Percentiles rank a stretch among this genome's conserved stretches.
Conservation (phyloP, 352 stramenopile species). For the Pythium coloratum region DNA sequence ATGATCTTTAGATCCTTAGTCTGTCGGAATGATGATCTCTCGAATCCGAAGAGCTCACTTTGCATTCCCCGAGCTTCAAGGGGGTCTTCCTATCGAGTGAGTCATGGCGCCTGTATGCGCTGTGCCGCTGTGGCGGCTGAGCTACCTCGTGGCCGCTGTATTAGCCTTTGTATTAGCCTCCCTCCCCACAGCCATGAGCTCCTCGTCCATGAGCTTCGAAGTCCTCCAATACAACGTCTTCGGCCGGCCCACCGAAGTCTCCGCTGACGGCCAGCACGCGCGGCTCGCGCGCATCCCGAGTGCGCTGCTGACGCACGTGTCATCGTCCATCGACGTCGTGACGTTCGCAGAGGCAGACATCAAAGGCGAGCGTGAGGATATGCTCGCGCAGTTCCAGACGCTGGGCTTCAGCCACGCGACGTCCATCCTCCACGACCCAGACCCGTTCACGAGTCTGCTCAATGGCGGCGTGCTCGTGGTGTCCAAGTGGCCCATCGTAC, state of each 20-base stretch:
- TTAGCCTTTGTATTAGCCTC: constrained; percentile 1
- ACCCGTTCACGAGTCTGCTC: constrained; percentile 79
- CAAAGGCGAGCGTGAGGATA: constrained; percentile 45
- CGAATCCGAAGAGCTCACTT: constrained; percentile 7
- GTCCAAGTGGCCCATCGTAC: constrained; percentile 78
- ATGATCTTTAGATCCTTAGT: background rate
- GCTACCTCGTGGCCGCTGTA: background rate
- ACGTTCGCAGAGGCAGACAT: constrained; percentile 77
- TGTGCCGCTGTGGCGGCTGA: background rate
- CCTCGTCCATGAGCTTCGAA: constrained; percentile 20
- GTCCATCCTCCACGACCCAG: constrained; percentile 67
- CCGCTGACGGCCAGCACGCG: constrained; percentile 65
- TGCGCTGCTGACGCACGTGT: constrained; percentile 44
- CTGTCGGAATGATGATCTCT: background rate
- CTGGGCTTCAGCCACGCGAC: constrained; percentile 66
- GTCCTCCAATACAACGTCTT: constrained; percentile 80
- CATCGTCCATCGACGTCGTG: constrained; percentile 62
- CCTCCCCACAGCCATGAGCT: background rate
- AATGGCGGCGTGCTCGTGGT: constrained; percentile 83
- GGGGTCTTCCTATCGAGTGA: background rate
- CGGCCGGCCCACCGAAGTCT: constrained; percentile 66
- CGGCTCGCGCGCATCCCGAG: constrained; percentile 60
- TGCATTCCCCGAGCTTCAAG: background rate
- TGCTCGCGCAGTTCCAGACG: constrained; percentile 59
- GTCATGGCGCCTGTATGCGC: background rate